Evolutionary conservation across 2,329 filamentous ascomycete species (phyloP), one percentile per base, ranked within the genome.

Genomic region (Fulvia fulva): DNA sequence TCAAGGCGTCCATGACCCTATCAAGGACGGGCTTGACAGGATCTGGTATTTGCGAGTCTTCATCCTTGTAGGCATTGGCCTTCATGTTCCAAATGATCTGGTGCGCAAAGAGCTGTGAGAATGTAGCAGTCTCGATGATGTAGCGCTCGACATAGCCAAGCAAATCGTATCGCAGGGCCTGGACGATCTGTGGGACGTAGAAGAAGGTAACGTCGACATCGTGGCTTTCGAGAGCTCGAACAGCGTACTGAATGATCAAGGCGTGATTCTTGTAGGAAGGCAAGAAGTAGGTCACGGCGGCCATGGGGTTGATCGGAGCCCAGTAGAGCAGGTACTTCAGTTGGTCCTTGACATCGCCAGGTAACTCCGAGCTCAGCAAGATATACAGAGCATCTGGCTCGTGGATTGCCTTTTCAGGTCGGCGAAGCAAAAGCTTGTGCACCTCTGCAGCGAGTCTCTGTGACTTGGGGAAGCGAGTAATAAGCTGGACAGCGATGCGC

Each of bases 71-170:
- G 1, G 92, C 90, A 73, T 99, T 99, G 30, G 94, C 94, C 74
- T 97, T 99, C 88, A 99, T 99, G 73, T 99, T 99, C 94, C 95
- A 99, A 71, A 99, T 99, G 65, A 99, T 97, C 70, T 99, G 94
- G 73, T 99, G 95, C 2, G 95, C 93, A 74, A 99, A 99, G 8
- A 97, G 78, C 74, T 97, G 94, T n/a, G 94, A 97, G 70, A 96
- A 92, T 68, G 95, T 93, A 1, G 92, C 94, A 0, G 95, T 97
- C 76, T 99, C 94, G 16, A 97, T 81, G 56, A 99, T 97, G 71
- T 97, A 99, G 46, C 93, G 85, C 74, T 97, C 91, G 1, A 97
- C 92, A 70, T 99, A 99, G 56, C 94, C 94, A 23, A 99, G 80
- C 12, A 83, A 84, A 78, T 99, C 94, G 68, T 97, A 97, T 55